Conservation (phyloP, 352 stramenopile genomes). For the Pythium dissimile region DNA sequence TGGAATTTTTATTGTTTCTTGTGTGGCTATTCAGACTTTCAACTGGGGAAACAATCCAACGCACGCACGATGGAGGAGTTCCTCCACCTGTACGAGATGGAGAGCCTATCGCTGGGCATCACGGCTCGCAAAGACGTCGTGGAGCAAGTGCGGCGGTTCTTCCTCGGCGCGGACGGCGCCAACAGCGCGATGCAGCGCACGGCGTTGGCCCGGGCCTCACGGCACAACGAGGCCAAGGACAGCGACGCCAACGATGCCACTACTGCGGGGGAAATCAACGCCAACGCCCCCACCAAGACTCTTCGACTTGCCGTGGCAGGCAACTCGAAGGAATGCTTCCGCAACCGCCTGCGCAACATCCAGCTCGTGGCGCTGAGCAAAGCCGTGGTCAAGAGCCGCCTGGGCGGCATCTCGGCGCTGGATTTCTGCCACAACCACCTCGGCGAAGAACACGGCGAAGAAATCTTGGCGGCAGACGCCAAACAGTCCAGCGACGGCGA, state of each 20-base stretch:
- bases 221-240: constrained; percentile 9
- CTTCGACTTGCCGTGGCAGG: constrained; percentile 40
- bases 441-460: constrained; percentile 25
- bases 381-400: constrained; percentile 45
- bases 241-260: background rate
- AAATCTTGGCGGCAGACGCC: constrained; percentile 13
- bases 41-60: background rate
- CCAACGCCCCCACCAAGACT: background rate
- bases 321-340: constrained; percentile 55
- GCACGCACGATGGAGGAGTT: constrained; percentile 68
- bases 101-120: constrained; percentile 64
- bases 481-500: constrained; percentile 19
- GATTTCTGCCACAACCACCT: constrained; percentile 58
- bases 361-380: constrained; percentile 51
- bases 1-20: too few relatives aligned
- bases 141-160: constrained; percentile 41
- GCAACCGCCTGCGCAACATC: constrained; percentile 61
- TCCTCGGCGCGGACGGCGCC: constrained; percentile 29
- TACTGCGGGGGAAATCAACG: too few relatives aligned
- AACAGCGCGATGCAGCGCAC: constrained; percentile 39
- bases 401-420: constrained; percentile 37
- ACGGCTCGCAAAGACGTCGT: constrained; percentile 57
- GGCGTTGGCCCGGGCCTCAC: constrained; percentile 42
- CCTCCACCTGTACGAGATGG: constrained; percentile 71
- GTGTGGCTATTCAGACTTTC: background rate